phyloP scores from a whole-genome alignment of 805 yeast species.

The Ogataea trehaloabstinens region DNA sequence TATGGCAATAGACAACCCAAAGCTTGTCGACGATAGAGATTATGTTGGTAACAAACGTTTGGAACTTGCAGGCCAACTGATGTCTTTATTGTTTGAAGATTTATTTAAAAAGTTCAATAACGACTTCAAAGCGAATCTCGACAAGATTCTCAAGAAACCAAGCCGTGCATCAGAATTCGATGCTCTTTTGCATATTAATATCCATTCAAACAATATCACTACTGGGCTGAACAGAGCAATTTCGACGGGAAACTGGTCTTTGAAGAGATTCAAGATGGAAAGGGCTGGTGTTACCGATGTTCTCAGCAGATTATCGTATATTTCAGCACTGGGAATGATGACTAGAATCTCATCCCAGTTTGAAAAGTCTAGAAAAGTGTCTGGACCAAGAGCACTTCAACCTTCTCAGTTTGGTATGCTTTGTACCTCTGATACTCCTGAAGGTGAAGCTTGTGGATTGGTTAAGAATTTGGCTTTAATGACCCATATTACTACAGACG shows the following conservation, averaged over 20 bases:
- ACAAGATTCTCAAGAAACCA: conserved; percentile 90
- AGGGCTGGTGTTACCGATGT: conserved; percentile 99
- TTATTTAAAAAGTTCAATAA: conserved; percentile 93
- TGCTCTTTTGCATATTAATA: conserved; percentile 83
- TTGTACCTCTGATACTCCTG: conserved; percentile 98
- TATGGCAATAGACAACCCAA: conserved; percentile 92
- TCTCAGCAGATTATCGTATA: conserved; percentile 83
- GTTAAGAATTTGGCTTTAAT: conserved; percentile 94
- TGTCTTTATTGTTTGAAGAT: conserved; percentile 94
- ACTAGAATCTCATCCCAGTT: conserved; percentile 98
- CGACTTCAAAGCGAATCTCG: conserved; percentile 92
- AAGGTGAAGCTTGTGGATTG: conserved; percentile 99
- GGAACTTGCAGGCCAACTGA: conserved; percentile 95
- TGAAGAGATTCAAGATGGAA: conserved; percentile 98
- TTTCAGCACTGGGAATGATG: conserved; percentile 98
- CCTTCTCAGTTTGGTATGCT: conserved; percentile 99
- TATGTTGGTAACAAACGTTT: conserved; percentile 97
- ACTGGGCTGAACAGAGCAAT: conserved; percentile 94
- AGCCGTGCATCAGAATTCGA: conserved; percentile 94
- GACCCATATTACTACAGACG: conserved; percentile 99
- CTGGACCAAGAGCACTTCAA: conserved; percentile 98
- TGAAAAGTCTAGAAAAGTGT: conserved; percentile 95
- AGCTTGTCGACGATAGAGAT: conserved; percentile 97
- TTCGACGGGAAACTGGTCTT: conserved; percentile 98
- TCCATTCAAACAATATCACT: conserved; percentile 90